Evolutionary conservation across 2,329 filamentous ascomycete genomes (phyloP).

Genomic region (Botrytis cinerea): DNA sequence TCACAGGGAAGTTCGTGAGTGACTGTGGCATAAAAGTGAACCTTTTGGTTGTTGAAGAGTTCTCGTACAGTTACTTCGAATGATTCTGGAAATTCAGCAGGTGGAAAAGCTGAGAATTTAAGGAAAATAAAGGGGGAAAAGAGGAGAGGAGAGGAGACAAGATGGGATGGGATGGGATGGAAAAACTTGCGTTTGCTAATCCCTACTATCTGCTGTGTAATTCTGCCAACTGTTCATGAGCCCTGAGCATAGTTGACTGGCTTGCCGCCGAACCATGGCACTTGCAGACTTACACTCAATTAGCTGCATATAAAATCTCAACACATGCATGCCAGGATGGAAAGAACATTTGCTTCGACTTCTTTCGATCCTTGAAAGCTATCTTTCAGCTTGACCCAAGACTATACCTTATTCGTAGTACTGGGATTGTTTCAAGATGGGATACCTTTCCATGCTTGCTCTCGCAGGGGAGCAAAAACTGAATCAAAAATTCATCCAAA

Average conservation of each 20-base stretch:
- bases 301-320: neutral
- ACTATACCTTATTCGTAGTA: neutral
- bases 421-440: rapidly evolving
- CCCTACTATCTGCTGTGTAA: neutral
- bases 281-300: neutral
- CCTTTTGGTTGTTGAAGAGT: neutral
- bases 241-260: neutral
- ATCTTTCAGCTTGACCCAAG: too few relatives aligned
- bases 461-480: too few relatives aligned
- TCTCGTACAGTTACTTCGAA: neutral
- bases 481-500: too few relatives aligned
- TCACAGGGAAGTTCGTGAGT: neutral
- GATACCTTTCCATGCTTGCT: neutral
- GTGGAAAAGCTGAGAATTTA: neutral
- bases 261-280: neutral
- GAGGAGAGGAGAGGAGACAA: neutral
- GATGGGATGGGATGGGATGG: neutral
- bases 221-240: neutral
- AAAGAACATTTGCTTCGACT: neutral
- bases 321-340: neutral
- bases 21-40: neutral
- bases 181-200: neutral
- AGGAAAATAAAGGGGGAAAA: neutral
- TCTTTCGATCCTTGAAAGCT: too few relatives aligned
- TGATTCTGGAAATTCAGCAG: neutral